Evolutionary conservation across 2,329 filamentous ascomycete genomes (phyloP), one percentile per base, ranked within the genome.

Genomic region (Hymenoscyphus albidus): DNA sequence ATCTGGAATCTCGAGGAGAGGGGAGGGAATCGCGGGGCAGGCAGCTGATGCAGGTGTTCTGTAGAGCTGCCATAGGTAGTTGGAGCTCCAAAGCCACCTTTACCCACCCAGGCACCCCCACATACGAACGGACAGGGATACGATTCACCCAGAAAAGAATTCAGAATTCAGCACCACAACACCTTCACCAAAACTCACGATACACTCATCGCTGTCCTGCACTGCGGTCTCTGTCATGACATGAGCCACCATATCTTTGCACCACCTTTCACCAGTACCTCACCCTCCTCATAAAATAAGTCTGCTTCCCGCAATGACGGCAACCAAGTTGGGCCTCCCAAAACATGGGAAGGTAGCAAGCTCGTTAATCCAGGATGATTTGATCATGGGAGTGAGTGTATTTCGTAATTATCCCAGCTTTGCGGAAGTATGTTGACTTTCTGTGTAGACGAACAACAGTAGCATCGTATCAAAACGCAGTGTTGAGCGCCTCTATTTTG

Each of bases 381-480:
- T 70, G n/a, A 73, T 75, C 31, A 73, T 74, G 70, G 71, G 70
- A 7, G 68, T 73, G 39, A 65, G 72, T 65, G 27, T 35, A 35
- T 10, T 35, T 35, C 27, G 27, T 27, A 27, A 22, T 55, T 58
- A 18, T 35, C 44, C n/a, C 55, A 3, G 5, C 18, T 55, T 44
- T 55, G 38, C 13, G 32, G 13, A 56, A 5, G 18, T 58, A 16
- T 57, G 10, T 59, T 40, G 31, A 58, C 62, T 66, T 59, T 55
- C 40, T n/a, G 18, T 44, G 60, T 71, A 91, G 85, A 97, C 93
- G 64, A 97, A 97, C 76, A 93, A 88, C 75, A 94, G 91, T 77
- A 96, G 91, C 73, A 97, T 97, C 70, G 89, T 93, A 16, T 97
- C 93, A 14, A 97, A 97, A 76, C 83, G 93, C 70, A 95, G 92